A percentile compares a stretch with the other conserved stretches of the same genome.
phyloP scores from a whole-genome alignment of 1,284 basidiomycete genomes.

The Austroboletus olivaceoglutinosus region DNA sequence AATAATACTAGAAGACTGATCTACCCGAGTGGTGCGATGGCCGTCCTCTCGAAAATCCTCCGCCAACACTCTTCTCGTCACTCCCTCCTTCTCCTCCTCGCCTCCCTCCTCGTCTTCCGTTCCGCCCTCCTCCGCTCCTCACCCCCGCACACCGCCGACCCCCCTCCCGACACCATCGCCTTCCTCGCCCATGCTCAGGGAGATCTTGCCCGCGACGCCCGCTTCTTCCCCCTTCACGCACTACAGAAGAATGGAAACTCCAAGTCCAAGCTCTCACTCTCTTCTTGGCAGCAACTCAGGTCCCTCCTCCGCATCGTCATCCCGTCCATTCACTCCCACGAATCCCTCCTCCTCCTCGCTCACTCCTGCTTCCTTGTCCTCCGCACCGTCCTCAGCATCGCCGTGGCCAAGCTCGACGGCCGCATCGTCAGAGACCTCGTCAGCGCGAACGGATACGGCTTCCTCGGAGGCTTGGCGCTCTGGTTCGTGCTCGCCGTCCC shows the following conservation, averaged over 20 bases:
- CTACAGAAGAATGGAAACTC: constrained; percentile 41
- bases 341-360: constrained; percentile 71
- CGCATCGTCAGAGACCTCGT: constrained; percentile 88
- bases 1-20: not conserved
- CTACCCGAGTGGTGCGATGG: constrained; percentile 17
- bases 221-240: constrained; percentile 55
- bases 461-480: constrained; percentile 77
- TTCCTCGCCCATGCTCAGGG: constrained; percentile 40
- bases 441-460: constrained; percentile 83
- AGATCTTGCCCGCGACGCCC: constrained; percentile 47
- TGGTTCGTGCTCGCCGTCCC: constrained; percentile 94
- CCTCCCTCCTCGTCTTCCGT: constrained; percentile 24
- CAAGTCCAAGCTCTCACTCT: constrained; percentile 59
- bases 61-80: not conserved
- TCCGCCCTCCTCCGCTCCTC: constrained; percentile 12
- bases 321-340: constrained; percentile 70
- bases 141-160: not conserved
- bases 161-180: constrained; percentile 13
- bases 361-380: constrained; percentile 90
- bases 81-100: constrained; percentile 18
- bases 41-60: constrained; percentile 19
- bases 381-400: constrained; percentile 83
- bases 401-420: constrained; percentile 89
- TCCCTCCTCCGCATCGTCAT: constrained; percentile 79
- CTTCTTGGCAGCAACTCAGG: constrained; percentile 77